Evolutionary conservation across 441 rosid species (phyloP).

Genomic region (Populus hybrid): DNA sequence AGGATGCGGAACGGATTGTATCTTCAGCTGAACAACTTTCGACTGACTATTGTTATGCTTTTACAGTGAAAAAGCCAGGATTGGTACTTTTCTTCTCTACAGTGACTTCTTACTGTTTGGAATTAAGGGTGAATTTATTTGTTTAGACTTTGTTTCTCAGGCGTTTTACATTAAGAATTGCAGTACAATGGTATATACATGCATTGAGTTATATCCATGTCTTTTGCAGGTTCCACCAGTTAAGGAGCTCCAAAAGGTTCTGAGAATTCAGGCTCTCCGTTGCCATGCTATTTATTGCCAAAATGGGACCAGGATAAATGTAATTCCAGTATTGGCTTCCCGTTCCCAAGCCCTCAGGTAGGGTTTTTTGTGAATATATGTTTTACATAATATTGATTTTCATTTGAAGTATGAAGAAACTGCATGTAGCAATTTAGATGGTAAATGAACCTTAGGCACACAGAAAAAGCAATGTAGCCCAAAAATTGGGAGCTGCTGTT

Average conservation of each 20-base stretch:
- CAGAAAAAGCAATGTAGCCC: neutral
- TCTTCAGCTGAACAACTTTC: constrained; percentile 27
- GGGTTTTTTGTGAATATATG: neutral
- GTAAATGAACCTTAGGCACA: neutral
- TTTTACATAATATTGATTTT: neutral
- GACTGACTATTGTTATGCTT: constrained; percentile 29
- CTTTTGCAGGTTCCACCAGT: constrained; percentile 67
- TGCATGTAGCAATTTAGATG: neutral
- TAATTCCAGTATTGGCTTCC: constrained; percentile 89
- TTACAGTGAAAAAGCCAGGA: constrained; percentile 23
- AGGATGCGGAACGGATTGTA: constrained; percentile 36
- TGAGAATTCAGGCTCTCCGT: constrained; percentile 91
- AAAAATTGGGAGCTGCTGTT: neutral
- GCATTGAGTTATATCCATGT: neutral
- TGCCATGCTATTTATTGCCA: constrained; percentile 83
- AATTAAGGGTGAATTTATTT: constrained; percentile 9
- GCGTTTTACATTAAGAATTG: neutral
- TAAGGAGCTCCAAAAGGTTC: constrained; percentile 76
- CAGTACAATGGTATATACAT: neutral
- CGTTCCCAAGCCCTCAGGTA: constrained; percentile 96
- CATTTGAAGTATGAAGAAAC: neutral
- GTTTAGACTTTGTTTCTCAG: neutral
- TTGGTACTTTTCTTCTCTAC: constrained; percentile 17
- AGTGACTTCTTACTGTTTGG: neutral
- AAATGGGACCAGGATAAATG: constrained; percentile 74